Conservation (phyloP, 495 filamentous ascomycete species). For the Neurospora sp. region DNA sequence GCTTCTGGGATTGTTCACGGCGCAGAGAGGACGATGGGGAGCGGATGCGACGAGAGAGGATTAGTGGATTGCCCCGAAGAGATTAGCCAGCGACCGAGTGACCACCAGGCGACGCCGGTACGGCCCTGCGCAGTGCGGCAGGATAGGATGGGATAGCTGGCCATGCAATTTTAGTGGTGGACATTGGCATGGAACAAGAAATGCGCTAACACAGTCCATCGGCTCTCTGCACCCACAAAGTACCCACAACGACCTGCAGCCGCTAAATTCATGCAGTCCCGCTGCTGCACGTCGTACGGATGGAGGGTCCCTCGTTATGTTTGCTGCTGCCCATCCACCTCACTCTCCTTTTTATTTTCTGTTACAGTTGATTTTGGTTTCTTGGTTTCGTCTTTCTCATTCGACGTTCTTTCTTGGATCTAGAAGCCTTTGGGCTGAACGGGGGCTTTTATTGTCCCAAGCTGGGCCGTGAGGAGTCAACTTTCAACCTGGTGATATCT, state of each 20-base stretch:
- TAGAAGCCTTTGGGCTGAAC: neutral
- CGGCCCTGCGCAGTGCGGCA: neutral
- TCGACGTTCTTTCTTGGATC: neutral
- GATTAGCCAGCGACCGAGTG: constrained; percentile 24
- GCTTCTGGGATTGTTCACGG: constrained; percentile 28
- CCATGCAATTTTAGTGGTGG: constrained; percentile 1
- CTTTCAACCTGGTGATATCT: neutral
- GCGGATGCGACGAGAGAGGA: constrained; percentile 19
- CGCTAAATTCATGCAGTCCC: constrained; percentile 18
- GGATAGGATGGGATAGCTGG: constrained; percentile 11
- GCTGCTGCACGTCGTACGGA: constrained; percentile 9
- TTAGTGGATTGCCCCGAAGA: constrained; percentile 24
- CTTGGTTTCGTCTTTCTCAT: neutral
- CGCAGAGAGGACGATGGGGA: constrained; percentile 20
- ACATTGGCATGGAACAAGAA: neutral
- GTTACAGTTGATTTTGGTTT: neutral
- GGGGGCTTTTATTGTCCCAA: neutral
- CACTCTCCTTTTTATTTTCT: neutral
- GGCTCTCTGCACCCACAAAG: constrained; percentile 2
- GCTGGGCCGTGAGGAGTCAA: neutral
- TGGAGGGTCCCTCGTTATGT: neutral
- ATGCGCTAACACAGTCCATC: constrained; percentile 17
- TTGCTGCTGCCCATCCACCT: constrained; percentile 3
- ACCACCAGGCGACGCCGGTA: constrained; percentile 4
- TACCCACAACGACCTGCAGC: constrained; percentile 2